Percentiles rank a stretch among this genome's conserved stretches.
These are phyloP conservation scores for Scytalidium sp. DNA, from an alignment of 2,329 filamentous ascomycete genomes.

Conservation along the genomic window DNA sequence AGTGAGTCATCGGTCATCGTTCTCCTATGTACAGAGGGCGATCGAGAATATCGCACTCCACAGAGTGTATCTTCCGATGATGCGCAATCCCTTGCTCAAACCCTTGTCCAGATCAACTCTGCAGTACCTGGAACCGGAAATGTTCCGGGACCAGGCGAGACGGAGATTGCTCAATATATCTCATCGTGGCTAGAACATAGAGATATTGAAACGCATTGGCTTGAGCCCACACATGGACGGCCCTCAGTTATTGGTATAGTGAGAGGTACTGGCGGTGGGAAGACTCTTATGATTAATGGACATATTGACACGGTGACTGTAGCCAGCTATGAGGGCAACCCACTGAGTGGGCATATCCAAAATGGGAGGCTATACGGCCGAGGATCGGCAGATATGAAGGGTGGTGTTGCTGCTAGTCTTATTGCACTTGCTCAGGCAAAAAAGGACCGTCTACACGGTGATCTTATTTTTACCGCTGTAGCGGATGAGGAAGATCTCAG, in stretches of 20 bases:
- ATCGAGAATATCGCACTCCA: conserved; percentile 48
- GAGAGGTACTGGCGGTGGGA: conserved; percentile 36
- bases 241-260: conserved; percentile 49
- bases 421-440: conserved; percentile 37
- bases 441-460: conserved; percentile 35
- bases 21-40: conserved; percentile 64
- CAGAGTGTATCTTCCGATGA: conserved; percentile 38
- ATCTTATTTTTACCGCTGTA: conserved; percentile 51
- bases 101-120: conserved; percentile 46
- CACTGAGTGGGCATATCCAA: conserved; percentile 6
- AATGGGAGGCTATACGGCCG: conserved; percentile 6
- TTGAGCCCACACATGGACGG: conserved; percentile 42
- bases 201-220: conserved; percentile 45
- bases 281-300: conserved; percentile 8
- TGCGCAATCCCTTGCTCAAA: conserved; percentile 38
- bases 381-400: conserved; percentile 8
- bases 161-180: conserved; percentile 42
- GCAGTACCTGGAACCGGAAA: conserved; percentile 42
- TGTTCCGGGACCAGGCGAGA: conserved; percentile 42
- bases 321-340: conserved; percentile 6
- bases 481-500: conserved; percentile 51
- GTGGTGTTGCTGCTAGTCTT: conserved; percentile 27
- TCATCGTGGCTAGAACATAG: conserved; percentile 49
- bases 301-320: conserved; percentile 11
- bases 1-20: conserved; percentile 55